These are phyloP conservation scores for Biscogniauxia marginata DNA, from an alignment of 2,329 filamentous ascomycete genomes.

Conservation along the genomic window DNA sequence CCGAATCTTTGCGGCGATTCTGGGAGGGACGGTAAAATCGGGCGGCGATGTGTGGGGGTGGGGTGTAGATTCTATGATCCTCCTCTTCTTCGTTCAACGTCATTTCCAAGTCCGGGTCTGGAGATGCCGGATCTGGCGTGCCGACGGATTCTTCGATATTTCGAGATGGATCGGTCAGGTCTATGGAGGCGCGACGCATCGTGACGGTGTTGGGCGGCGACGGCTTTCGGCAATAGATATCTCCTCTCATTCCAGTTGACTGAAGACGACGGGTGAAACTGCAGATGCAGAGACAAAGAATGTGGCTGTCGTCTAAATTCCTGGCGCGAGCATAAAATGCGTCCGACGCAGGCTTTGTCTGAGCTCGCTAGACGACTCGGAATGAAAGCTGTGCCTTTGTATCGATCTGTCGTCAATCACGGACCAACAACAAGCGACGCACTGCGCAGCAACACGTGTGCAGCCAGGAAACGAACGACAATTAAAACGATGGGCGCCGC, in stretches of 20 bases:
- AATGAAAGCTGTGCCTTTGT: constrained; percentile 8
- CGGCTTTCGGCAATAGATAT: constrained; percentile 11
- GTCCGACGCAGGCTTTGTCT: constrained; percentile 8
- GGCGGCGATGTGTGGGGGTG: constrained; percentile 74
- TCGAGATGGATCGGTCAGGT: constrained; percentile 42
- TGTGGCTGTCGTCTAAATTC: constrained; percentile 1
- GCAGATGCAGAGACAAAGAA: constrained; percentile 6
- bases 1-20: constrained; percentile 70
- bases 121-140: constrained; percentile 26
- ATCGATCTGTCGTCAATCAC: constrained; percentile 15
- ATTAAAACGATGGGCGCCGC: constrained; percentile 12
- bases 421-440: constrained; percentile 19
- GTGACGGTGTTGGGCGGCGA: constrained; percentile 21
- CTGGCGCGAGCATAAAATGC: constrained; percentile 8
- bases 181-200: constrained; percentile 44
- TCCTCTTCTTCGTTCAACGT: constrained; percentile 34
- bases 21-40: constrained; percentile 71
- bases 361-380: constrained; percentile 6
- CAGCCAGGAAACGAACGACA: constrained; percentile 9
- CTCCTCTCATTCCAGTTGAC: constrained; percentile 12
- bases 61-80: constrained; percentile 50
- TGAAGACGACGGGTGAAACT: constrained; percentile 16
- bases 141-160: constrained; percentile 38
- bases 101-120: constrained; percentile 33
- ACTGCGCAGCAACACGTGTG: constrained; percentile 7